These are phyloP conservation scores for Helicocarpus griseus DNA, from an alignment of 2,329 filamentous ascomycete genomes.

Conservation along the genomic window DNA sequence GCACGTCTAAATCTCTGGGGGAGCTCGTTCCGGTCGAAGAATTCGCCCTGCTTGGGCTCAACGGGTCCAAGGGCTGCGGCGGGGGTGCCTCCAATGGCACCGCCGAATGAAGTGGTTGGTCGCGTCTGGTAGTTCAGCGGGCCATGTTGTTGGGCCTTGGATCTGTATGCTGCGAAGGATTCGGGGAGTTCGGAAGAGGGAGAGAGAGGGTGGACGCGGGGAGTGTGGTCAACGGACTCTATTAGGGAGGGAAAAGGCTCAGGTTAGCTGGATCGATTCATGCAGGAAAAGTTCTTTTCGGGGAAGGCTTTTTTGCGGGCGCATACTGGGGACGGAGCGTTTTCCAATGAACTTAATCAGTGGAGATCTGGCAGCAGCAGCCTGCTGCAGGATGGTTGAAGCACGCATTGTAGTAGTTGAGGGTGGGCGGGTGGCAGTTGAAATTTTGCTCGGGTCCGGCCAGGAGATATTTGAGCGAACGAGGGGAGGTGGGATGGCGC, in stretches of 20 bases:
- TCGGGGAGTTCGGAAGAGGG: constrained; percentile 47
- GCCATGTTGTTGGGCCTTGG: constrained; percentile 56
- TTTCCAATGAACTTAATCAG: constrained; percentile 43
- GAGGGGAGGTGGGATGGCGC: constrained; percentile 6
- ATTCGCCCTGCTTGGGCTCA: constrained; percentile 60
- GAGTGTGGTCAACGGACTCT: constrained; percentile 44
- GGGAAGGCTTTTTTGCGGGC: background rate
- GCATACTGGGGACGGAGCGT: constrained; percentile 36
- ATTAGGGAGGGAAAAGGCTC: constrained; percentile 1
- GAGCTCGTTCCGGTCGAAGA: constrained; percentile 82
- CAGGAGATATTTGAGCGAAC: constrained; percentile 7
- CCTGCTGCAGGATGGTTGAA: constrained; percentile 31
- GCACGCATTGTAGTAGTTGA: constrained; percentile 29
- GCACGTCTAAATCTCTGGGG: constrained; percentile 71
- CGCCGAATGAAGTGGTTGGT: constrained; percentile 26
- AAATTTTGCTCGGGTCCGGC: background rate
- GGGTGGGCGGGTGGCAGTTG: constrained; percentile 9
- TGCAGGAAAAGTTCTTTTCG: background rate
- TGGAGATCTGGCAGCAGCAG: constrained; percentile 32
- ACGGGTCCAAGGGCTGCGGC: constrained; percentile 67
- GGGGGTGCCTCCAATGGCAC: constrained; percentile 48
- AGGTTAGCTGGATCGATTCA: constrained; percentile 1
- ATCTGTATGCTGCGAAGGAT: constrained; percentile 53
- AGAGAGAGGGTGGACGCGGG: constrained; percentile 49
- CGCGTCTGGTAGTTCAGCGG: constrained; percentile 38